These are phyloP conservation scores for Agrostemma githago DNA, from an alignment of 148 eudicot genomes.

Conservation along the genomic window DNA sequence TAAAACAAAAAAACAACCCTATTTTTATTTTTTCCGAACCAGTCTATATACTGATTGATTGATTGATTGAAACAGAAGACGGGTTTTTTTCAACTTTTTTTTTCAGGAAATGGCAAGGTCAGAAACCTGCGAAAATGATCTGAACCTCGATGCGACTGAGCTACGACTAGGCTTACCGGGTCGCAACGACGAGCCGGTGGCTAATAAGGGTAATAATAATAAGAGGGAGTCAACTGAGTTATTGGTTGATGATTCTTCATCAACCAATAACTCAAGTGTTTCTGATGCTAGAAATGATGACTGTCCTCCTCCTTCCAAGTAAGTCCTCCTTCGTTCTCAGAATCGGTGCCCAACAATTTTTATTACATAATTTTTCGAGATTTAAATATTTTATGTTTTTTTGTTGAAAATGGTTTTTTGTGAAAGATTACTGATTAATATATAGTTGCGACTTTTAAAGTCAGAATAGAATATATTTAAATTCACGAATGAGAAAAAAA, in stretches of 20 bases:
- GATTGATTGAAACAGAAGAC: conserved; percentile 11
- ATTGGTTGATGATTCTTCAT: conserved; percentile 28
- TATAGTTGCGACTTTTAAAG: too few relatives aligned
- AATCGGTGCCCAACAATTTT: not conserved
- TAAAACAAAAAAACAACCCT: not conserved
- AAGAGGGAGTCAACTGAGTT: conserved; percentile 43
- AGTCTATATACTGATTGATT: conserved; percentile 6
- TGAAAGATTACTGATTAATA: too few relatives aligned
- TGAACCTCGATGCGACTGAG: conserved; percentile 55
- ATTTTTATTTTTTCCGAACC: not conserved
- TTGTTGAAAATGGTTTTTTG: too few relatives aligned
- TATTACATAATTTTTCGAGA: not conserved
- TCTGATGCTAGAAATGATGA: conserved; percentile 34
- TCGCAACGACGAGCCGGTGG: conserved; percentile 31
- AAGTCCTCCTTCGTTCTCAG: conserved; percentile 22
- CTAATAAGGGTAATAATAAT: conserved; percentile 15
- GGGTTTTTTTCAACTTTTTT: not conserved
- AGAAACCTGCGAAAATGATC: conserved; percentile 27
- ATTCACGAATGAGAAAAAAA: too few relatives aligned
- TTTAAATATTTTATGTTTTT: too few relatives aligned
- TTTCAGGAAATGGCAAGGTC: conserved; percentile 28
- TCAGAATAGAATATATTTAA: too few relatives aligned
- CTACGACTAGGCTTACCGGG: conserved; percentile 65
- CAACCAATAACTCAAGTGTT: conserved; percentile 28
- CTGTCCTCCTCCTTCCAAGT: conserved; percentile 54